phyloP scores from a whole-genome alignment of 2,329 filamentous ascomycete species.

The Exophiala mesophila region DNA sequence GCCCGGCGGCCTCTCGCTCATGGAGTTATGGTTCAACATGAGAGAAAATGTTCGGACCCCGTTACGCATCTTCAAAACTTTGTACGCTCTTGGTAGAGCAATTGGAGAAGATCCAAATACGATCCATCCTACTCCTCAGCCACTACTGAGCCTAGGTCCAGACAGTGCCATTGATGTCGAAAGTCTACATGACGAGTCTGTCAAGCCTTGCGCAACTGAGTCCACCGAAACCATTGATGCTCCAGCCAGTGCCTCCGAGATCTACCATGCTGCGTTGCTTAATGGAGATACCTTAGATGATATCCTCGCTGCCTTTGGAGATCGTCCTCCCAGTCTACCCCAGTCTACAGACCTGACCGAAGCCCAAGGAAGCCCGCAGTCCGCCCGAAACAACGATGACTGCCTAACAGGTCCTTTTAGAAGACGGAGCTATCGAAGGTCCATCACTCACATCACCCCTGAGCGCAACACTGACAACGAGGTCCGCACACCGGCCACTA shows the following conservation, averaged over 20 bases:
- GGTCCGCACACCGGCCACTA: neutral
- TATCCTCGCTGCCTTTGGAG: slow-evolving; percentile 17
- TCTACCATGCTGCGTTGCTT: slow-evolving; percentile 17
- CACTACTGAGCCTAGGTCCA: neutral
- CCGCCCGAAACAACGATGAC: neutral
- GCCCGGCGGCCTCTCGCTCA: neutral
- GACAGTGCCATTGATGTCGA: slow-evolving; percentile 8
- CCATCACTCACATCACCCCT: slow-evolving; percentile 5
- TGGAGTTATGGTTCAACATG: slow-evolving; percentile 5
- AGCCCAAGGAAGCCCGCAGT: neutral
- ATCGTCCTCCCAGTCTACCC: neutral
- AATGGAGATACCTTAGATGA: slow-evolving; percentile 16
- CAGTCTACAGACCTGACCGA: neutral
- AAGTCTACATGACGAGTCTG: slow-evolving; percentile 4
- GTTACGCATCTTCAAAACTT: slow-evolving; percentile 7
- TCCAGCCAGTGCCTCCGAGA: slow-evolving; percentile 12
- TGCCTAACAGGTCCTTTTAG: neutral
- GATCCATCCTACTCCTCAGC: slow-evolving; percentile 3
- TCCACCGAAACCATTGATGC: slow-evolving; percentile 1
- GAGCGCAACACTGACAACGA: neutral
- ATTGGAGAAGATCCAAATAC: slow-evolving; percentile 10
- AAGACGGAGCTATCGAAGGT: slow-evolving; percentile 6
- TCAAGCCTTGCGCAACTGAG: neutral
- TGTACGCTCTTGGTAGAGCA: slow-evolving; percentile 11
- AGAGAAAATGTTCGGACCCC: slow-evolving; percentile 4